Evolutionary conservation across 2,329 filamentous ascomycete genomes (phyloP).

Genomic region (Cylindrodendrum hubeiense): DNA sequence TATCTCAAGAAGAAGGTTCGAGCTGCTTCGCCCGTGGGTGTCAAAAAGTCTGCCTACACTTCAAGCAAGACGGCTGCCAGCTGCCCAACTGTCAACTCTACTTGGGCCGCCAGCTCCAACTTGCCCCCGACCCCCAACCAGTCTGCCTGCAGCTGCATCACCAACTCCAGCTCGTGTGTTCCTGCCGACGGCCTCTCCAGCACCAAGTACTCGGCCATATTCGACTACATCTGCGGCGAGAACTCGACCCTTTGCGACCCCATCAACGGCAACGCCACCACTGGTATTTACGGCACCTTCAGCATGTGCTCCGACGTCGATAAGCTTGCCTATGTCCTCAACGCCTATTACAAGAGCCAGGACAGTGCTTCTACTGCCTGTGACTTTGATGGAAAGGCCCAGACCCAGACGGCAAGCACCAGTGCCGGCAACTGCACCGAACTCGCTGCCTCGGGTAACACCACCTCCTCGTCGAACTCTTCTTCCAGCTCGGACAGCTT

Average conservation of each 20-base stretch:
- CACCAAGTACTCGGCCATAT: constrained; percentile 76
- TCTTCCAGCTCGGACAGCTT: constrained; percentile 48
- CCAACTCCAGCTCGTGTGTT: constrained; percentile 77
- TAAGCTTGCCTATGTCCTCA: constrained; percentile 80
- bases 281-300: constrained; percentile 80
- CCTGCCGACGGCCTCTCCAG: constrained; percentile 69
- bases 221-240: constrained; percentile 78
- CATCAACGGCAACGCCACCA: constrained; percentile 75
- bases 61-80: constrained; percentile 76
- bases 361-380: constrained; percentile 70
- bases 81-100: constrained; percentile 76
- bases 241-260: constrained; percentile 71
- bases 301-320: constrained; percentile 79
- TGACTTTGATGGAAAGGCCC: constrained; percentile 77
- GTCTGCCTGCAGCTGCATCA: constrained; percentile 88
- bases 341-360: constrained; percentile 77
- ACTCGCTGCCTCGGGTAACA: constrained; percentile 57
- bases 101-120: constrained; percentile 74
- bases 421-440: constrained; percentile 65
- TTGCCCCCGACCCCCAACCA: constrained; percentile 88
- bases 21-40: constrained; percentile 74
- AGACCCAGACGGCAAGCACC: constrained; percentile 61
- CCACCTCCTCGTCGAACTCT: constrained; percentile 42
- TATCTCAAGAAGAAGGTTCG: constrained; percentile 78
- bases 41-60: constrained; percentile 76